Evolutionary conservation across 257 asterid species (phyloP).

Genomic region (Orobanche coerulescens): DNA sequence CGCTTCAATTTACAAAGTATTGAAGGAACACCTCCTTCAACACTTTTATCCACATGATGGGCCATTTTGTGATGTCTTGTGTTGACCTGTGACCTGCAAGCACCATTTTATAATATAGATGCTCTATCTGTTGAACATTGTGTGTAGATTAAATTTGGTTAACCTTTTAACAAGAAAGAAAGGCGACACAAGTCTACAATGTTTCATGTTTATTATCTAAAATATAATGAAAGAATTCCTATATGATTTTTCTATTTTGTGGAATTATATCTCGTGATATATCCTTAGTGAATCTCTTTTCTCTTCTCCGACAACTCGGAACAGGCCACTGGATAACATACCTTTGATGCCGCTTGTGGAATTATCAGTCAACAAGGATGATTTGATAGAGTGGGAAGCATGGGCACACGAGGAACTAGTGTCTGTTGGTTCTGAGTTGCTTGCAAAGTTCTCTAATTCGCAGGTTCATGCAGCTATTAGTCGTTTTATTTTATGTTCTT

Average conservation of each 20-base stretch:
- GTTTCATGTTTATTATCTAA: conserved; percentile 7
- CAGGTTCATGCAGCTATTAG: conserved; percentile 44
- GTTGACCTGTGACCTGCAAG: too few relatives aligned
- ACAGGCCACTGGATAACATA: conserved; percentile 60
- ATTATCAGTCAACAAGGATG: conserved; percentile 18
- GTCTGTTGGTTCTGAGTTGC: conserved; percentile 80
- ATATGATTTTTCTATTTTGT: neutral
- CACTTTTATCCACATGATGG: too few relatives aligned
- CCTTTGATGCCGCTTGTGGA: conserved; percentile 54
- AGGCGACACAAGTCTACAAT: neutral
- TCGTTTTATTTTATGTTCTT: neutral
- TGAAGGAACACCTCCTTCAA: too few relatives aligned
- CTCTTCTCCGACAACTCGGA: conserved; percentile 12
- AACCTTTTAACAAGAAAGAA: neutral
- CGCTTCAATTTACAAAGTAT: too few relatives aligned
- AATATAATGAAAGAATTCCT: neutral
- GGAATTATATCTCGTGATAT: neutral
- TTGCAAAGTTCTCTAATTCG: conserved; percentile 57
- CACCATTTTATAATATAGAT: neutral
- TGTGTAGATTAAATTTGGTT: neutral
- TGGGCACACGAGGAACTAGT: conserved; percentile 77
- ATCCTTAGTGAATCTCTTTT: conserved; percentile 9
- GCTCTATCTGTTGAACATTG: neutral
- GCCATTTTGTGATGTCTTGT: too few relatives aligned
- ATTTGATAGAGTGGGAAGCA: conserved; percentile 71